These are phyloP conservation scores for Chlorella sp. DNA, from an alignment of 139 green algal genomes.

Conservation along the genomic window DNA sequence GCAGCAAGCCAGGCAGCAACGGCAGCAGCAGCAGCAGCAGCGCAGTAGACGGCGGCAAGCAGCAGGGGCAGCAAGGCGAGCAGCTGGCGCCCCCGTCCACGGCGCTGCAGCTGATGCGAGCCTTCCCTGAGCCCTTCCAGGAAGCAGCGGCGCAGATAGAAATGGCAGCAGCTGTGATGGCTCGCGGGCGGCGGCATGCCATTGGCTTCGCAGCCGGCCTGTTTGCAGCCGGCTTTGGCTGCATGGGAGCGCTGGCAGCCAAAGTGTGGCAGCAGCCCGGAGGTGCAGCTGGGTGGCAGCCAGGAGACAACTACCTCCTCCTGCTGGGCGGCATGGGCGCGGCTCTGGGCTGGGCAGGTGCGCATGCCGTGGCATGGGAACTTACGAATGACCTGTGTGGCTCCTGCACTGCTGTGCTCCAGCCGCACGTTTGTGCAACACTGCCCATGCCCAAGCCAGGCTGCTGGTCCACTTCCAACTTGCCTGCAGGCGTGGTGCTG, in stretches of 20 bases:
- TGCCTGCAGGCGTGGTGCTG: slow-evolving; percentile 19
- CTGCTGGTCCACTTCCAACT: neutral
- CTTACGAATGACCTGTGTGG: neutral
- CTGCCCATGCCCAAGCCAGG: neutral
- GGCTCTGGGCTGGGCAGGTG: slow-evolving; percentile 22
- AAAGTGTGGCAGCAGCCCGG: neutral
- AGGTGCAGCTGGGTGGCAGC: neutral
- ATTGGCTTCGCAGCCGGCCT: neutral
- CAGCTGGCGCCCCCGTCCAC: neutral
- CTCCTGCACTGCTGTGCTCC: neutral
- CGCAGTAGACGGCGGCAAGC: neutral
- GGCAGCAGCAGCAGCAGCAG: neutral
- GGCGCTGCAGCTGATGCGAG: neutral
- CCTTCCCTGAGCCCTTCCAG: neutral
- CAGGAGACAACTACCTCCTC: neutral
- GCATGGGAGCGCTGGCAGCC: neutral
- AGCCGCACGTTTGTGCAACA: too few relatives aligned
- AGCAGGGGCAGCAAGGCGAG: neutral
- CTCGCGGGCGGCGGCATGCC: neutral
- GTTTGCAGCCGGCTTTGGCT: slow-evolving; percentile 5
- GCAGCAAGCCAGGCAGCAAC: too few relatives aligned
- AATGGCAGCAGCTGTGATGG: neutral
- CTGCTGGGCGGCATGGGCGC: neutral
- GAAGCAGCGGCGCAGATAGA: neutral
- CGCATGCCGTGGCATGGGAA: neutral